A percentile compares a stretch with the other conserved stretches of the same genome.
Evolutionary conservation across 176 grass and related monocot genomes (phyloP).

Genomic region (Eleusine coracana): DNA sequence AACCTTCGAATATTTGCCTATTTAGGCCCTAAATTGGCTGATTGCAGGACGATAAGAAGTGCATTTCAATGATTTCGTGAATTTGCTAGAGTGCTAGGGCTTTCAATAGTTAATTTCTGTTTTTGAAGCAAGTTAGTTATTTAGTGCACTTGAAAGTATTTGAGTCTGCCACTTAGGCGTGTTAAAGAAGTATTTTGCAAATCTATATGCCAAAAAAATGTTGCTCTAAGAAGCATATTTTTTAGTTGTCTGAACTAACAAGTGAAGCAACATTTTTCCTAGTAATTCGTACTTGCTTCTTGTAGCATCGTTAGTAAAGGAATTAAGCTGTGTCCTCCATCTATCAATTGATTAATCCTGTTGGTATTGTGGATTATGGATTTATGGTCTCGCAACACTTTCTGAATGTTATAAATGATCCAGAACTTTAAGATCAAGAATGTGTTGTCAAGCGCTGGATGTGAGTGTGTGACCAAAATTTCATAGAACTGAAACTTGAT

Average conservation of each 20-base stretch:
- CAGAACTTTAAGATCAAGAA: not conserved
- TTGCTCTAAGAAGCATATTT: not conserved
- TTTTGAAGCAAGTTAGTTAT: conserved; percentile 1
- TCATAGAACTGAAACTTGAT: not conserved
- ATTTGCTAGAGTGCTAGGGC: not conserved
- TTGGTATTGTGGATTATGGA: not conserved
- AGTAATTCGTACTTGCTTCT: not conserved
- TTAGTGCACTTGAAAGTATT: not conserved
- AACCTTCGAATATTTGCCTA: not conserved
- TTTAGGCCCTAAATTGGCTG: not conserved
- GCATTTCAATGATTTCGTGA: not conserved
- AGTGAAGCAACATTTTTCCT: not conserved
- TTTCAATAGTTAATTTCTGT: not conserved
- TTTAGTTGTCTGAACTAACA: not conserved
- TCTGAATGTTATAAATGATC: not conserved
- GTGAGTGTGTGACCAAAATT: not conserved
- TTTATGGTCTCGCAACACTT: not conserved
- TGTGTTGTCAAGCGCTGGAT: not conserved
- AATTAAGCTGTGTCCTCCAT: not conserved
- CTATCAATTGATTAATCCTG: not conserved
- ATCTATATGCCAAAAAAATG: not conserved
- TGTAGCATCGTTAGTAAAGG: not conserved
- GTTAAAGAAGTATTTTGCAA: not conserved
- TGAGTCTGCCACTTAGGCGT: not conserved
- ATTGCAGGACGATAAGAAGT: not conserved